Evolutionary conservation across 768 basidiomycete genomes (phyloP), one percentile per base, ranked within the genome.

Genomic region (Termitomyces sp.): DNA sequence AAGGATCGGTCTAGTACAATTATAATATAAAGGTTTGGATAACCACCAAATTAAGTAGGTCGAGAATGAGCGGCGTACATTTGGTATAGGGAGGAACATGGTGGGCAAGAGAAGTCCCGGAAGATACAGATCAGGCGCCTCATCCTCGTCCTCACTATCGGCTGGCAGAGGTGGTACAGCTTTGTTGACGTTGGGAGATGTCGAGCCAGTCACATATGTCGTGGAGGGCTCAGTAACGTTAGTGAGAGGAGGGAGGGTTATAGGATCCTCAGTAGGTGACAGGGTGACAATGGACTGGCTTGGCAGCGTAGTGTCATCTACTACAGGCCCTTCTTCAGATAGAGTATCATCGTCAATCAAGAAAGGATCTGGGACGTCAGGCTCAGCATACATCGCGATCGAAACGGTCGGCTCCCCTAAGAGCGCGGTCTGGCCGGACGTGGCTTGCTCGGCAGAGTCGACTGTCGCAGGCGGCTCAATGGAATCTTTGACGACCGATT

Each of bases 11-110:
- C 91, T 94, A 79, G 67, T 73, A 74, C 67, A 72, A 45, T 64
- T 76, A 72, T 71, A 67, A 68, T 76, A 79, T 70, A 74, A 69
- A 72, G 74, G 66, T 72, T 73, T 75, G 69, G 67, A 77, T 68
- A 88, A 70, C 84, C 82, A 87, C 83, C 84, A 88, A 11, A 79
- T 76, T 46, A 88, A 74, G 58, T 76, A 71, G 20, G 70, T 74
- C 47, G 78, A 80, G 60, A 81, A 71, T 51, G 73, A 72, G 63
- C 64, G 73, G 82, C 88, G 83, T 80, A 93, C 91, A 76, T 91
- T 91, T 52, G 92, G 91, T 44, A 92, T 88, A n/a, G 91, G 91
- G 48, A 92, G 73, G 68, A 93, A 93, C 86, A 92, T 87, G 35
- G 84, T 87, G 35, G 90, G 85, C 30, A 82, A 70, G 36, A 86